Evolutionary conservation across 345 rosid genomes (phyloP), one percentile per base, ranked within the genome.

Genomic region (Eucalyptus paniculata): DNA sequence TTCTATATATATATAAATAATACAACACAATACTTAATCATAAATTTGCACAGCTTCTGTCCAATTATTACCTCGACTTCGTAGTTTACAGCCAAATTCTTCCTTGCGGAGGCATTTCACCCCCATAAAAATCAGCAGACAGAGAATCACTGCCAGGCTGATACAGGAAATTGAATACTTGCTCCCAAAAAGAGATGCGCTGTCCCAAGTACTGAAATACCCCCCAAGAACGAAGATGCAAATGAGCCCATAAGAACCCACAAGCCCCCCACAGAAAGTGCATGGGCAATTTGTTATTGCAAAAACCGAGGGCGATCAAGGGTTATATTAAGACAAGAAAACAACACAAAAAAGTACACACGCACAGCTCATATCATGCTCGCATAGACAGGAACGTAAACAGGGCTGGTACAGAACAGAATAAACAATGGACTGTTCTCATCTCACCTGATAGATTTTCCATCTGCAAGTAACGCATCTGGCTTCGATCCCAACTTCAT

Each of bases 401-500:
- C 42, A 11, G 82, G 56, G 50, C 44, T 69, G 67, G 44, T 30
- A 83, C 89, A 89, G 60, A 53, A 88, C 44, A 50, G 89, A 34
- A 47, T 32, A 87, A 88, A 86, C 42, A 51, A 90, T 88, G 87
- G 16, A 23, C 47, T 9, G 47, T 37, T 77, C 47, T 40, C 83
- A 88, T 58, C 94, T 92, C 88, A 96, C 99, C 95, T 94, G 93
- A 91, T 86, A 89, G 90, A 92, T 93, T 95, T 95, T 72, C 96
- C 99, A 80, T 96, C 96, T 90, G 96, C 93, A 90, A 94, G 96
- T 90, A 97, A 95, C 44, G 94, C 92, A 93, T 97, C 99, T 93
- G 99, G 99, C 94, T 96, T 97, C 82, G 96, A 96, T 50, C 99
- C 99, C 91, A 97, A 90, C 95, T 97, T 97, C 99, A 97, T 96